Evolutionary conservation across 805 yeast genomes (phyloP), one percentile per base, ranked within the genome.

Genomic region (Wickerhamiella sergipiensis): DNA sequence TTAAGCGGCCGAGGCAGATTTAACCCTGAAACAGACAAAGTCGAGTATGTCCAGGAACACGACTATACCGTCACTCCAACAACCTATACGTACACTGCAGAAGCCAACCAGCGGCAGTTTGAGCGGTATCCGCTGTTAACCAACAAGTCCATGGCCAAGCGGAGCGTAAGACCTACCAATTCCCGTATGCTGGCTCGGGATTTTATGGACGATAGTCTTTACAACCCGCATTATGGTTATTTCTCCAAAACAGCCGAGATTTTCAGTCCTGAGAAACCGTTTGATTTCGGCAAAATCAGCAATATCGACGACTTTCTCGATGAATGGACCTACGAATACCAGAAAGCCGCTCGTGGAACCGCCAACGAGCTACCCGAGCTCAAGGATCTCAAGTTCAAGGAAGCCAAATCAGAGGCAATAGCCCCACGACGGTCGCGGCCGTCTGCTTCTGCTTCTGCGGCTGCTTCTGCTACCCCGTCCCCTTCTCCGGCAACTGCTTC

Each of bases 201-300:
- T 59, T 87, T 83, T 65, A 87, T 86, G 52, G 94, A 85, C 59
- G 94, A 86, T 63, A 81, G 90, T 18, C 67, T 86, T 58, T 86
- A 86, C 62, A 84, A 87, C 65, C 87, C 90, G 0, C 61, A 73
- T 55, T 86, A 86, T 62, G 95, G 95, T 1, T 87, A 86, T 64
- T 86, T 86, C 59, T 74, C 87, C 1, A 76, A 79, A 57, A 83
- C 83, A 56, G 94, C 84, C 8, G 84, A 81, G 60, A 85, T 85
- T 56, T 85, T 81, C 64, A 81, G 82, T 52, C 79, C 81, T 1
- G 76, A 75, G 23, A 65, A 71, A 45, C 85, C 89, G 0, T 80
- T 84, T 58, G 76, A 80, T 45, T 85, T 80, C 62, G 69, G 71
- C 31, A 65, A 74, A 26, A 67, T 84, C 51, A 62, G 66, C 13